Conservation (phyloP, 2,329 filamentous ascomycete species). For the Phaeoacremonium minimum region DNA sequence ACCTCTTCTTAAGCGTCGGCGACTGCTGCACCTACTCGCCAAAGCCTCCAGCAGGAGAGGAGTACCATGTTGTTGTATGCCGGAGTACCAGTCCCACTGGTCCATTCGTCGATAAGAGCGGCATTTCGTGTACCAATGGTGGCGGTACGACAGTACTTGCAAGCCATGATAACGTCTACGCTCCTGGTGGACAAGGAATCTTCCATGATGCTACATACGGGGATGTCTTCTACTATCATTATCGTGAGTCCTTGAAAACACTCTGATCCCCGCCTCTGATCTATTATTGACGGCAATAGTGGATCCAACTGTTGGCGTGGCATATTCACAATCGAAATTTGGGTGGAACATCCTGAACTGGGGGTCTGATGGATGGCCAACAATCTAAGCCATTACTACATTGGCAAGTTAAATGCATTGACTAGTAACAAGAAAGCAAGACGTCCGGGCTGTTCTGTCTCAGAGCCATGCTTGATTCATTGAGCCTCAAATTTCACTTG, state of each 20-base stretch:
- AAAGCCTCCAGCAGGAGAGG: slow-evolving; percentile 46
- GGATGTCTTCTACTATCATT: slow-evolving; percentile 59
- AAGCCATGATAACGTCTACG: slow-evolving; percentile 55
- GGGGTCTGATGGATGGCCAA: background rate
- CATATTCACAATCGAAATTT: background rate
- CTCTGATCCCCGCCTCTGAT: background rate
- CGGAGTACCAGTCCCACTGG: slow-evolving; percentile 43
- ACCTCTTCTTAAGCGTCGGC: slow-evolving; percentile 57
- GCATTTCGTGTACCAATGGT: slow-evolving; percentile 44
- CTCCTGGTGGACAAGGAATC: slow-evolving; percentile 59
- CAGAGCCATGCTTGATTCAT: background rate
- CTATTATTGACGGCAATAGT: background rate
- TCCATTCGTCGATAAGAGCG: slow-evolving; percentile 49
- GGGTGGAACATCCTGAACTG: background rate
- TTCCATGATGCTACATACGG: slow-evolving; percentile 44
- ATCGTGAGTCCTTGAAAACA: slow-evolving; percentile 26
- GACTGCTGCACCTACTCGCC: slow-evolving; percentile 51
- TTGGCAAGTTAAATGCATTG: background rate
- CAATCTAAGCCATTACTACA: background rate
- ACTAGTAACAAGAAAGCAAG: background rate
- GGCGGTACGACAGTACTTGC: slow-evolving; percentile 56
- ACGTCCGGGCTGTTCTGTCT: background rate
- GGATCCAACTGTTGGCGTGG: background rate
- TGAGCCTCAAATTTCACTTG: background rate
- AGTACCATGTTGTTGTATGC: slow-evolving; percentile 62